Evolutionary conservation across 2,329 filamentous ascomycete genomes (phyloP).

Genomic region (Trichophyton verrucosum): DNA sequence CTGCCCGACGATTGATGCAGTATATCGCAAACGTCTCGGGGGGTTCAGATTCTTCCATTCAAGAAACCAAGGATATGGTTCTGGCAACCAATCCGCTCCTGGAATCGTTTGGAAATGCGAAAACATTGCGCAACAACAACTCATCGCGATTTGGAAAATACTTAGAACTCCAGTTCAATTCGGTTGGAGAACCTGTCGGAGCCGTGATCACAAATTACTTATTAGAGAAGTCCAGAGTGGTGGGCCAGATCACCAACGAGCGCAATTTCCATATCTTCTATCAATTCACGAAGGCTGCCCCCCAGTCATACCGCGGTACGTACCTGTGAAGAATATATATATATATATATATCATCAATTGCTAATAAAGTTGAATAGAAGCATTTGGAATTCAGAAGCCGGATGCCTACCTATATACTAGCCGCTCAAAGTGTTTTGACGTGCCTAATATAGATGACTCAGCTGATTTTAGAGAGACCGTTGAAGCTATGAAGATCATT

Average conservation of each 20-base stretch:
- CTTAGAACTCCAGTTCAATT: conserved; percentile 90
- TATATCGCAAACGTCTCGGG: conserved; percentile 97
- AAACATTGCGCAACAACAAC: conserved; percentile 97
- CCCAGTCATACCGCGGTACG: conserved; percentile 61
- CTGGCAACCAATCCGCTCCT: conserved; percentile 93
- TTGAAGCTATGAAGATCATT: conserved; percentile 91
- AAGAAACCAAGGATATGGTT: conserved; percentile 98
- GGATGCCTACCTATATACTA: conserved; percentile 87
- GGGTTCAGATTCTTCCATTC: conserved; percentile 69
- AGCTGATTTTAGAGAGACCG: conserved; percentile 75
- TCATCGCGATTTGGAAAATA: conserved; percentile 98
- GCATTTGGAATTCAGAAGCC: conserved; percentile 85
- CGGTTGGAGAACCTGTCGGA: conserved; percentile 79
- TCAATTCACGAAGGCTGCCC: conserved; percentile 91
- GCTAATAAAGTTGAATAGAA: conserved; percentile 34
- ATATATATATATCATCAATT: neutral
- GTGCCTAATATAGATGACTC: conserved; percentile 89
- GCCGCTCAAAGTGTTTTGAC: conserved; percentile 84
- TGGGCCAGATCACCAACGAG: conserved; percentile 89
- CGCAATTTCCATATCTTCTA: conserved; percentile 99
- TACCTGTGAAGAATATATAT: neutral
- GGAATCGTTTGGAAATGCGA: conserved; percentile 96
- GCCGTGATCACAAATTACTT: conserved; percentile 98
- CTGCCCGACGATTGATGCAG: conserved; percentile 97
- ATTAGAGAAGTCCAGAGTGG: conserved; percentile 86